phyloP scores from a whole-genome alignment of 495 filamentous ascomycete genomes.

The Penicillium ucsense region DNA sequence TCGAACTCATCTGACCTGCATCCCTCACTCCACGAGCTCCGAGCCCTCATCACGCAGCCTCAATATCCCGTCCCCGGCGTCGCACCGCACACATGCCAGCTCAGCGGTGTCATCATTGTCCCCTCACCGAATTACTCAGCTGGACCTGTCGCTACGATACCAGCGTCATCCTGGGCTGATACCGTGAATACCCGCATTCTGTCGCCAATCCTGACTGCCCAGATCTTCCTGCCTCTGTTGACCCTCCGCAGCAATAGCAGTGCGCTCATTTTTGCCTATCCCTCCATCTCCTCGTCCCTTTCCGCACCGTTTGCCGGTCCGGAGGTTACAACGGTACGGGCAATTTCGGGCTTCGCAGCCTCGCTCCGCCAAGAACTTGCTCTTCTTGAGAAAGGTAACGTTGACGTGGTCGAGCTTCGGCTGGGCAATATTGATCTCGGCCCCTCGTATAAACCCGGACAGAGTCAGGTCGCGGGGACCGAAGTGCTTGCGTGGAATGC shows the following conservation, averaged over 20 bases:
- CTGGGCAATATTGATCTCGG: constrained; percentile 76
- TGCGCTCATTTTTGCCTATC: constrained; percentile 71
- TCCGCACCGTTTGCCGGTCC: constrained; percentile 75
- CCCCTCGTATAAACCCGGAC: constrained; percentile 28
- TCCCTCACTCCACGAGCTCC: constrained; percentile 42
- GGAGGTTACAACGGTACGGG: constrained; percentile 68
- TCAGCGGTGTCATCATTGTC: constrained; percentile 72
- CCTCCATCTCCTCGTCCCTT: constrained; percentile 74
- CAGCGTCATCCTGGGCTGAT: constrained; percentile 74
- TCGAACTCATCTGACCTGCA: constrained; percentile 46
- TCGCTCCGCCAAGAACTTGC: constrained; percentile 68
- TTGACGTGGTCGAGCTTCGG: constrained; percentile 73
- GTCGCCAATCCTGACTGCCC: constrained; percentile 76
- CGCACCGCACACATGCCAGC: constrained; percentile 59
- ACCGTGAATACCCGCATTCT: constrained; percentile 86
- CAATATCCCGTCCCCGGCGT: constrained; percentile 63
- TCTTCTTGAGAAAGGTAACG: constrained; percentile 35
- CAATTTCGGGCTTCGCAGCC: constrained; percentile 67
- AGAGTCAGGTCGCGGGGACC: constrained; percentile 38
- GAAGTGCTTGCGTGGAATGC: constrained; percentile 61
- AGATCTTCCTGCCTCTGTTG: constrained; percentile 77
- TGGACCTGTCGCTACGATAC: constrained; percentile 71
- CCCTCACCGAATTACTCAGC: constrained; percentile 51
- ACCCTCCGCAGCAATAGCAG: constrained; percentile 40
- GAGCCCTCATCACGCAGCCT: constrained; percentile 55